These are phyloP conservation scores for Karstenula rhodostoma DNA, from an alignment of 2,329 filamentous ascomycete genomes.

Conservation along the genomic window DNA sequence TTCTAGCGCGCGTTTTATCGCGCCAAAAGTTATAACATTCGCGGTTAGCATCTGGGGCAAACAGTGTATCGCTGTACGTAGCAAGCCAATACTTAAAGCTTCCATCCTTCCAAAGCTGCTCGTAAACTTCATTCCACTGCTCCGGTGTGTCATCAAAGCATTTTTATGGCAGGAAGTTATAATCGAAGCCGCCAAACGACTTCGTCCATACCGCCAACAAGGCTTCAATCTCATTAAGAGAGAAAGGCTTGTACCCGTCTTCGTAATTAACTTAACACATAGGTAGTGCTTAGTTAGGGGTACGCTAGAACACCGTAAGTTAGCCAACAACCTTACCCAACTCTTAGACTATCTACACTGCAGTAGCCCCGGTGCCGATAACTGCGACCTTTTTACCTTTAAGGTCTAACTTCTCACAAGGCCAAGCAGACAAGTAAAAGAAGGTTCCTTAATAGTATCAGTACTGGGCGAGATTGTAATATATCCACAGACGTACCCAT, in stretches of 20 bases:
- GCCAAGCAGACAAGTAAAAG: slow-evolving; percentile 67
- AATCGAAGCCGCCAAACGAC: slow-evolving; percentile 30
- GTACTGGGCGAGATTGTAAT: neutral
- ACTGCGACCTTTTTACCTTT: slow-evolving; percentile 66
- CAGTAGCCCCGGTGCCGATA: slow-evolving; percentile 66
- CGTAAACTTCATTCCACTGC: slow-evolving; percentile 25
- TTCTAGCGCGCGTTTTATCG: slow-evolving; percentile 47
- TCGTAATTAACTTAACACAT: slow-evolving; percentile 31
- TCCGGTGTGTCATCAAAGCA: slow-evolving; percentile 33
- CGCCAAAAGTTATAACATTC: slow-evolving; percentile 56
- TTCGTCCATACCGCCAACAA: slow-evolving; percentile 18
- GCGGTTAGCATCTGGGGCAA: slow-evolving; percentile 47
- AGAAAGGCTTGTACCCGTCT: slow-evolving; percentile 54
- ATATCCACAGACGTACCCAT: slow-evolving; percentile 22
- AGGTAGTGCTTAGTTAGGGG: slow-evolving; percentile 52
- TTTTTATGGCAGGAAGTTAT: slow-evolving; percentile 26
- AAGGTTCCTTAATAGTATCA: slow-evolving; percentile 36
- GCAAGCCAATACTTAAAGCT: slow-evolving; percentile 35
- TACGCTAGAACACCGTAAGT: slow-evolving; percentile 69
- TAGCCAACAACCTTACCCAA: slow-evolving; percentile 59
- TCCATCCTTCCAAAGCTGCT: slow-evolving; percentile 30
- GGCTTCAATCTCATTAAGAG: slow-evolving; percentile 39
- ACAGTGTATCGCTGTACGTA: slow-evolving; percentile 47
- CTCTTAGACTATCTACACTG: slow-evolving; percentile 68
- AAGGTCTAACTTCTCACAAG: slow-evolving; percentile 61